Evolutionary conservation across 2,329 filamentous ascomycete genomes (phyloP).

Genomic region (Shiraia sp.): DNA sequence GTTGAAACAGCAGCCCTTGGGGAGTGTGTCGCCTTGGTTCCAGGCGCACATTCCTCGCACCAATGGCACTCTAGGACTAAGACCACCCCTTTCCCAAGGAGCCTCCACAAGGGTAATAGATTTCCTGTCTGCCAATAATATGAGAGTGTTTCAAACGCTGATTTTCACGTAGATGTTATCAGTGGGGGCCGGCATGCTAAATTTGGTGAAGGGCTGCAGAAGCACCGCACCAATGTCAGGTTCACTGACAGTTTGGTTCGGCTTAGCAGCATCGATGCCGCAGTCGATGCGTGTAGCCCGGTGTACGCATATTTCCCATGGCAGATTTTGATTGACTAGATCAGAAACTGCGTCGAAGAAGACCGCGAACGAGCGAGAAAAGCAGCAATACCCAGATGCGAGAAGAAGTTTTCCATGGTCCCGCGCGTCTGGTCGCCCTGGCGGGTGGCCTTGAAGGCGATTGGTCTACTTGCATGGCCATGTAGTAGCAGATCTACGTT

Average conservation of each 20-base stretch:
- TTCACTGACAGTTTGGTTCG: too few relatives aligned
- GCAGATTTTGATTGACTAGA: neutral
- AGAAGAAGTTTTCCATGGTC: neutral
- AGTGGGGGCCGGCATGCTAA: slow-evolving; percentile 16
- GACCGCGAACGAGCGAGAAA: too few relatives aligned
- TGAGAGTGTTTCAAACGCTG: slow-evolving; percentile 11
- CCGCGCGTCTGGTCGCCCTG: too few relatives aligned
- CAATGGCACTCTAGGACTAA: slow-evolving; percentile 26
- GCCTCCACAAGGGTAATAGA: slow-evolving; percentile 17
- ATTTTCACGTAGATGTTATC: slow-evolving; percentile 15
- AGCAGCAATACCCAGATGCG: too few relatives aligned
- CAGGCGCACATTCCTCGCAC: slow-evolving; percentile 31
- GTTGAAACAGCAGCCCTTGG: slow-evolving; percentile 25
- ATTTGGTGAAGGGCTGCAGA: slow-evolving; percentile 29
- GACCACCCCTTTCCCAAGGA: slow-evolving; percentile 13
- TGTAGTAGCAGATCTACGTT: slow-evolving; percentile 3
- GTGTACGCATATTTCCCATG: too few relatives aligned
- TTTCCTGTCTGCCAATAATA: slow-evolving; percentile 15
- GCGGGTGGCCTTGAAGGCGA: too few relatives aligned
- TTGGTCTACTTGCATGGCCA: too few relatives aligned
- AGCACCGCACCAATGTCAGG: too few relatives aligned
- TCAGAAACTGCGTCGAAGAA: neutral
- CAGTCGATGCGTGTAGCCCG: too few relatives aligned
- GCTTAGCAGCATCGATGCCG: neutral
- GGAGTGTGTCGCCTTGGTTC: slow-evolving; percentile 23